Evolutionary conservation across 345 rosid species (phyloP).

Genomic region (Heritiera littoralis): DNA sequence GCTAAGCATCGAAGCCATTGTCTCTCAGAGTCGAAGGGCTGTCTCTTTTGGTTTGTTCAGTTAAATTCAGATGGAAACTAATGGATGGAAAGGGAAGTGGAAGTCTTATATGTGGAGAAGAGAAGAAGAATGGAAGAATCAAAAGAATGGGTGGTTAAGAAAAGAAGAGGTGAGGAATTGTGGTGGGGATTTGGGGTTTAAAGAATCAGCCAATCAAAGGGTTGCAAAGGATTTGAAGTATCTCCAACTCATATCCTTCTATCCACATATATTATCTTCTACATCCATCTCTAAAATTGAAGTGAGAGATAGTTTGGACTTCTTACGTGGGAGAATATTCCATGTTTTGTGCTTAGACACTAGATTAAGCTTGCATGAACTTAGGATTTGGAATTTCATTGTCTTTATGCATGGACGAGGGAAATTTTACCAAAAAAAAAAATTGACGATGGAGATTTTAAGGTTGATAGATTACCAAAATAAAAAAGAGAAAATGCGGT

Average conservation of each 20-base stretch:
- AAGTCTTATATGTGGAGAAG: slow-evolving; percentile 24
- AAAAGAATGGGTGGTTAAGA: slow-evolving; percentile 34
- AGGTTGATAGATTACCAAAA: too few relatives aligned
- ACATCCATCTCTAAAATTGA: neutral
- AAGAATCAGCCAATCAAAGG: slow-evolving; percentile 55
- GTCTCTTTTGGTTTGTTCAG: neutral
- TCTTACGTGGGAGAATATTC: neutral
- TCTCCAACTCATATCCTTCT: slow-evolving; percentile 61
- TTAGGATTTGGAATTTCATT: too few relatives aligned
- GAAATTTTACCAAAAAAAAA: too few relatives aligned
- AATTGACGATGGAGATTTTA: too few relatives aligned
- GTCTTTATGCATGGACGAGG: too few relatives aligned
- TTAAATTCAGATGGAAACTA: slow-evolving; percentile 10
- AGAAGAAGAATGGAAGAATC: slow-evolving; percentile 23
- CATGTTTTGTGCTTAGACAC: neutral
- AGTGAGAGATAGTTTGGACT: neutral
- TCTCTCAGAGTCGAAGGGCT: neutral
- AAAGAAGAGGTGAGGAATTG: slow-evolving; percentile 23
- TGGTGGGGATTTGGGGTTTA: slow-evolving; percentile 44
- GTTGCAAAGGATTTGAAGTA: slow-evolving; percentile 60
- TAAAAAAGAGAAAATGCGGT: slow-evolving; percentile 40
- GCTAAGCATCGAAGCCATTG: slow-evolving; percentile 60
- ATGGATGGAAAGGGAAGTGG: slow-evolving; percentile 22
- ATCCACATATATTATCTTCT: slow-evolving; percentile 56
- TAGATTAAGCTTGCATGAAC: too few relatives aligned